A percentile compares a stretch with the other conserved stretches of the same genome.
Evolutionary conservation across 331 rosid genomes (phyloP).

Genomic region (Saraca asoca): DNA sequence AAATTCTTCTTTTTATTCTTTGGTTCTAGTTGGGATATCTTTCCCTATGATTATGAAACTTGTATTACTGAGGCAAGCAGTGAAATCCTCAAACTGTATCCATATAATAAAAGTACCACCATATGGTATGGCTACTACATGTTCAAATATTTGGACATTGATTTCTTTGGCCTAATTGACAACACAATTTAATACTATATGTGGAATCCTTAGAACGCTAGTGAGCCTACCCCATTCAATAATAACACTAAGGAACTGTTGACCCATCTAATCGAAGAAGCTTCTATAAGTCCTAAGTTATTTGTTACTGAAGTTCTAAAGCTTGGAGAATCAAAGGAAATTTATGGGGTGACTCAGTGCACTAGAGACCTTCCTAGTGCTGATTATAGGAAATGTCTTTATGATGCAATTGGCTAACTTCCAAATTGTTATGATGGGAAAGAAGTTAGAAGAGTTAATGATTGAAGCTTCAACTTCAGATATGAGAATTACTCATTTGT

Average conservation of each 20-base stretch:
- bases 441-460: slow-evolving; percentile 51
- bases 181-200: slow-evolving; percentile 32
- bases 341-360: slow-evolving; percentile 66
- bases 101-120: slow-evolving; percentile 38
- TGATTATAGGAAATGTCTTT: slow-evolving; percentile 51
- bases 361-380: slow-evolving; percentile 41
- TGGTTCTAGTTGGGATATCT: no score
- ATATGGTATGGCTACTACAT: slow-evolving; percentile 37
- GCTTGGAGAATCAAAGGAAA: slow-evolving; percentile 30
- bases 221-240: slow-evolving; percentile 35
- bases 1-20: no score
- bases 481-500: slow-evolving; percentile 50
- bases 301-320: slow-evolving; percentile 43
- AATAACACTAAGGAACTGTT: slow-evolving; percentile 25
- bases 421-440: slow-evolving; percentile 51
- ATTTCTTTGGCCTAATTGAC: slow-evolving; percentile 32
- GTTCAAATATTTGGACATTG: slow-evolving; percentile 32
- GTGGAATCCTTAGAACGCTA: slow-evolving; percentile 38
- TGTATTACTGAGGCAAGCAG: slow-evolving; percentile 37
- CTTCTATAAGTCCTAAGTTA: slow-evolving; percentile 34
- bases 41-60: slow-evolving; percentile 35
- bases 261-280: slow-evolving; percentile 26
- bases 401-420: slow-evolving; percentile 36
- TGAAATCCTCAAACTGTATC: slow-evolving; percentile 37
- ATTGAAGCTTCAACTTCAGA: slow-evolving; percentile 51